phyloP scores from a whole-genome alignment of 2,329 filamentous ascomycete species.

The Hymenoscyphus occultus region DNA sequence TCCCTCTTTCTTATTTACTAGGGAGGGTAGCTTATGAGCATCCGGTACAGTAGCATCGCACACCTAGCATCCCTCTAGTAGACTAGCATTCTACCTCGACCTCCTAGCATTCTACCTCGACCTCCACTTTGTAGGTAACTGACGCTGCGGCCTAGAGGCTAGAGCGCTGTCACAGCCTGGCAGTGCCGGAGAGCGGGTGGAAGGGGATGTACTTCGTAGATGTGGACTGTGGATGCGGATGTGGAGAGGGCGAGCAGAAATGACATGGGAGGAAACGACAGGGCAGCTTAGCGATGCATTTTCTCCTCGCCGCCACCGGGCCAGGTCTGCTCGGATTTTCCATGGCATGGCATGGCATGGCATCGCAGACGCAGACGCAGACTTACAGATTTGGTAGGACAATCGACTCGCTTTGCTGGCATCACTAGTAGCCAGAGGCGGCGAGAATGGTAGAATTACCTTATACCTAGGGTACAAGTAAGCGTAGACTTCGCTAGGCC shows the following conservation, averaged over 20 bases:
- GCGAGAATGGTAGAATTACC: too few relatives aligned
- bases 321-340: background rate
- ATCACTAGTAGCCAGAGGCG: background rate
- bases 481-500: too few relatives aligned
- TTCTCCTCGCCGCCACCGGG: background rate
- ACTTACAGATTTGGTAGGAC: background rate
- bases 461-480: too few relatives aligned
- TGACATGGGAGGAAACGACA: background rate
- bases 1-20: too few relatives aligned
- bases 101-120: background rate
- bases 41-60: too few relatives aligned
- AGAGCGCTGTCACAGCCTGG: background rate
- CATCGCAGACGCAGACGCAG: background rate
- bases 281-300: background rate
- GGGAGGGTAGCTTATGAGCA: too few relatives aligned
- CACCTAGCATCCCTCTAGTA: too few relatives aligned
- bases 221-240: too few relatives aligned
- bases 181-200: background rate
- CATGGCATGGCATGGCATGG: too few relatives aligned
- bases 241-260: background rate
- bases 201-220: too few relatives aligned
- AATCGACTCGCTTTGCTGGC: background rate
- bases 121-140: background rate
- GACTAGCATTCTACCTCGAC: background rate
- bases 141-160: background rate